phyloP scores from a whole-genome alignment of 1,139 yeast species.

The Nakaseomyces uthaithaninus region DNA sequence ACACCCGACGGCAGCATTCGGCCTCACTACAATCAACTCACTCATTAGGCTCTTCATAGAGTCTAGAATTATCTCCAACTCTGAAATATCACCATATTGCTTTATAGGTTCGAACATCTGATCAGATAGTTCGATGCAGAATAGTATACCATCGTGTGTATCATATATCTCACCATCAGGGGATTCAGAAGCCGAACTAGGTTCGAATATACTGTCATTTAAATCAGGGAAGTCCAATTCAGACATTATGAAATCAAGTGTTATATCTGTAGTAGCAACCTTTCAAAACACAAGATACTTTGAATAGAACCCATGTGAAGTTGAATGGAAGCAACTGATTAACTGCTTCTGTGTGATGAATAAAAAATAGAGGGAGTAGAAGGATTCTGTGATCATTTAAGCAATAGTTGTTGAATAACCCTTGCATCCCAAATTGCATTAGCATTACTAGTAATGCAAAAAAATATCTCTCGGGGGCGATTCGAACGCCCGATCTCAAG shows the following conservation, averaged over 20 bases:
- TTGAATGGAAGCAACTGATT: no score
- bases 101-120: conserved; percentile 38
- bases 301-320: no score
- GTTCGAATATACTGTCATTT: background rate
- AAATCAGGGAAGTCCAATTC: conserved; percentile 6
- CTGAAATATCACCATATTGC: conserved; percentile 36
- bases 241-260: background rate
- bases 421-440: no score
- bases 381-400: no score
- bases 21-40: conserved; percentile 49
- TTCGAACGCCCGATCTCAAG: conserved; percentile 16
- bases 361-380: no score
- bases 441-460: no score
- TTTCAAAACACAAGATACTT: no score
- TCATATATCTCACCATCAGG: conserved; percentile 36
- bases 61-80: conserved; percentile 45
- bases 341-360: no score
- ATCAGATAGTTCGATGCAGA: conserved; percentile 53
- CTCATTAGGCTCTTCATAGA: conserved; percentile 50
- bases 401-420: no score
- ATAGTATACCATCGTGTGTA: conserved; percentile 54
- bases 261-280: background rate
- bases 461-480: conserved; percentile 14
- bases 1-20: conserved; percentile 60
- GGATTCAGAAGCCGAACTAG: background rate